phyloP scores from a whole-genome alignment of 768 basidiomycete genomes.

The Royoungia palumana region DNA sequence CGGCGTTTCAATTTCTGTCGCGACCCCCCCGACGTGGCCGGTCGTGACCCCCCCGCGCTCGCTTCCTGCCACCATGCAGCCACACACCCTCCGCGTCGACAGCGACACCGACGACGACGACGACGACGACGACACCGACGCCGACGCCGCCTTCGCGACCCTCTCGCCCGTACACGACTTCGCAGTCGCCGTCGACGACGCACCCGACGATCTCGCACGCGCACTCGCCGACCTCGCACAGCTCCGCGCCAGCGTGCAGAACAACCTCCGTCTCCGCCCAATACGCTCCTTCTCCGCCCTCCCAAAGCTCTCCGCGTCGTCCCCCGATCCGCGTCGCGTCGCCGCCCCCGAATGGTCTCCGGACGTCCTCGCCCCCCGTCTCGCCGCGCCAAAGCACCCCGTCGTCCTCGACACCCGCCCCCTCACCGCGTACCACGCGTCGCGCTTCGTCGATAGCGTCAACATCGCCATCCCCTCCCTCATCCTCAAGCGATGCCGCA shows the following conservation, averaged over 20 bases:
- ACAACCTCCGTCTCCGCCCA: slow-evolving; percentile 76
- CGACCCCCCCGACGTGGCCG: slow-evolving; percentile 24
- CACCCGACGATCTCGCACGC: slow-evolving; percentile 54
- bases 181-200: slow-evolving; percentile 28
- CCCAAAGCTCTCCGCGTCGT: slow-evolving; percentile 43
- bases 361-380: slow-evolving; percentile 44
- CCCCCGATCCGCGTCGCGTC: slow-evolving; percentile 32
- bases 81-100: too few relatives aligned
- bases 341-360: slow-evolving; percentile 40
- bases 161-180: slow-evolving; percentile 11
- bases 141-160: background rate
- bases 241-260: slow-evolving; percentile 67
- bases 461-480: slow-evolving; percentile 89
- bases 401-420: slow-evolving; percentile 83
- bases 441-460: slow-evolving; percentile 65
- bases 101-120: too few relatives aligned
- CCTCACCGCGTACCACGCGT: slow-evolving; percentile 57
- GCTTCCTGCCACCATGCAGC: too few relatives aligned
- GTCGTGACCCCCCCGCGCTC: too few relatives aligned
- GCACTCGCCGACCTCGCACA: slow-evolving; percentile 66
- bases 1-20: slow-evolving; percentile 27
- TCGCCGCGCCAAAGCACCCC: slow-evolving; percentile 50
- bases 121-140: background rate
- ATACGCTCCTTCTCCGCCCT: slow-evolving; percentile 59
- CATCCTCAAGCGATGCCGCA: slow-evolving; percentile 81